Conservation (phyloP, 2,329 filamentous ascomycete species). For the Dactylonectria estremocensis region DNA sequence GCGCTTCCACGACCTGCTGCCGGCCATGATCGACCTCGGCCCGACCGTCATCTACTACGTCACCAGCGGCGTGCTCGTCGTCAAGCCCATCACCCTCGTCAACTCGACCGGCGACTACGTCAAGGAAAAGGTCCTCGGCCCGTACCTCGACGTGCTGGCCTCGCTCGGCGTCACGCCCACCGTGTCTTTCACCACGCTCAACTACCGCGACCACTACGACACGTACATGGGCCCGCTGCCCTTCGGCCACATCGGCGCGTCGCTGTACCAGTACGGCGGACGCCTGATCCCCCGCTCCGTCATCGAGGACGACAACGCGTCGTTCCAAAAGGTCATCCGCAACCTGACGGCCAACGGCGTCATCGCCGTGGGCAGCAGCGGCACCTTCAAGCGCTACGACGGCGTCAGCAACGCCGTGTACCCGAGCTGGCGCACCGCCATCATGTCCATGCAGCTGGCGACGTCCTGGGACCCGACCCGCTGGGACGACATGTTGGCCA, state of each 20-base stretch:
- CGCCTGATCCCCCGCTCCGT: slow-evolving; percentile 54
- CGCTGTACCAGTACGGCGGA: slow-evolving; percentile 53
- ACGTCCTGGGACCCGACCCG: slow-evolving; percentile 46
- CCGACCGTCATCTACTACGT: slow-evolving; percentile 60
- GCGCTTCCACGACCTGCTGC: slow-evolving; percentile 49
- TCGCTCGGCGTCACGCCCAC: slow-evolving; percentile 44
- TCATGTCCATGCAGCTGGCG: slow-evolving; percentile 52
- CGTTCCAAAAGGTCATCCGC: slow-evolving; percentile 49
- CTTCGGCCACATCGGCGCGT: slow-evolving; percentile 52
- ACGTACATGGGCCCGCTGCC: slow-evolving; percentile 55
- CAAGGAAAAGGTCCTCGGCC: slow-evolving; percentile 55
- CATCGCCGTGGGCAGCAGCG: slow-evolving; percentile 50
- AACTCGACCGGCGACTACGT: slow-evolving; percentile 58
- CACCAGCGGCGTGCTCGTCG: slow-evolving; percentile 52
- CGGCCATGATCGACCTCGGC: slow-evolving; percentile 63
- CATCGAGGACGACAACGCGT: slow-evolving; percentile 49
- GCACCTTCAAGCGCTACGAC: slow-evolving; percentile 48
- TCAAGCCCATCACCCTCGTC: slow-evolving; percentile 63
- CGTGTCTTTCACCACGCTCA: slow-evolving; percentile 49
- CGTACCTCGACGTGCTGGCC: slow-evolving; percentile 54
- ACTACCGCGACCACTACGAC: slow-evolving; percentile 50
- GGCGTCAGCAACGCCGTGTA: slow-evolving; percentile 56
- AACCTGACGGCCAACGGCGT: slow-evolving; percentile 52
- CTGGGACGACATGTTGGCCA: slow-evolving; percentile 49
- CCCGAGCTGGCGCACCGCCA: slow-evolving; percentile 55